These are phyloP conservation scores for Paraconiothyrium brasiliense DNA, from an alignment of 2,329 filamentous ascomycete species.

Conservation along the genomic window DNA sequence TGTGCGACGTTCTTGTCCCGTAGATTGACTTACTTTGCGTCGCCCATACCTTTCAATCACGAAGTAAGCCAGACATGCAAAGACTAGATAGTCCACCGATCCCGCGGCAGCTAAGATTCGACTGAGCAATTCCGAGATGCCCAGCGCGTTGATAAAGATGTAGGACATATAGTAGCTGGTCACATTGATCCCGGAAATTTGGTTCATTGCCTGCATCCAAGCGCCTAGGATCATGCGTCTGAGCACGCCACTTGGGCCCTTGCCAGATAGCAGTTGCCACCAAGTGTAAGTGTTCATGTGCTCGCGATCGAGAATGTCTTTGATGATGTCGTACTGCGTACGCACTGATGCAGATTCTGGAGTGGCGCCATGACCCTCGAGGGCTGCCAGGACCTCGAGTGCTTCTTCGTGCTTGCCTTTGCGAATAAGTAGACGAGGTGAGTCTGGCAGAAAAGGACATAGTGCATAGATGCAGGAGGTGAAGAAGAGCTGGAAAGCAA, in stretches of 20 bases:
- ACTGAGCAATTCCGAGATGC: conserved; percentile 46
- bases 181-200: conserved; percentile 37
- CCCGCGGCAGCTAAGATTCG: conserved; percentile 55
- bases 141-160: conserved; percentile 55
- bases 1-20: background rate
- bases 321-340: conserved; percentile 51
- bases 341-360: conserved; percentile 45
- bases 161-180: conserved; percentile 54
- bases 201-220: conserved; percentile 58
- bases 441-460: conserved; percentile 54
- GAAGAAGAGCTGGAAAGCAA: conserved; percentile 66
- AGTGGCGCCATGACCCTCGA: conserved; percentile 52
- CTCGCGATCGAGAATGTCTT: conserved; percentile 55
- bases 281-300: conserved; percentile 56
- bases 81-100: conserved; percentile 58
- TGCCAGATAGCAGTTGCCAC: conserved; percentile 55
- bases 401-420: conserved; percentile 60
- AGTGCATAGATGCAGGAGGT: conserved; percentile 65
- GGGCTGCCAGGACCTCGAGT: conserved; percentile 44
- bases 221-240: conserved; percentile 58
- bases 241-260: conserved; percentile 52
- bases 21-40: conserved; percentile 38
- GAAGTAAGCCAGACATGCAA: conserved; percentile 55
- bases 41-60: conserved; percentile 61
- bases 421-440: conserved; percentile 61